Conservation (phyloP, 208 protist species). For the Trypanosoma brucei region DNA sequence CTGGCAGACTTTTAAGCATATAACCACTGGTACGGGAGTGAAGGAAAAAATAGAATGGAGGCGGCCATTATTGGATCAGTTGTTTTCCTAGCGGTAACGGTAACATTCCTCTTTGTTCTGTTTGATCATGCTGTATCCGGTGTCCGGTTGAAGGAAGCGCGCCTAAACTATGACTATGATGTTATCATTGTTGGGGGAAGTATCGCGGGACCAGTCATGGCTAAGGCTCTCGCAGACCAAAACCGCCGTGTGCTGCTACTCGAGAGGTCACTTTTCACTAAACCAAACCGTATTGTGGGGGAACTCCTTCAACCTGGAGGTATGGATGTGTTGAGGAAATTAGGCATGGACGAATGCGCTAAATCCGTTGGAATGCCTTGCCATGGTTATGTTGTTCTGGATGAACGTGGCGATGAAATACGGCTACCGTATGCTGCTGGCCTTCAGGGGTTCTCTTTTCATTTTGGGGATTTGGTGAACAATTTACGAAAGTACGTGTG, state of each 20-base stretch:
- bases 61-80: no score
- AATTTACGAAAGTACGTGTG: slow-evolving; percentile 76
- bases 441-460: slow-evolving; percentile 74
- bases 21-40: background rate
- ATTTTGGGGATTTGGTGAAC: slow-evolving; percentile 93
- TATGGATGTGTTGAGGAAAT: slow-evolving; percentile 65
- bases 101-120: slow-evolving; percentile 37
- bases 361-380: slow-evolving; percentile 77
- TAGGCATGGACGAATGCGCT: slow-evolving; percentile 89
- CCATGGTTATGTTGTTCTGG: slow-evolving; percentile 87
- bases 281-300: slow-evolving; percentile 93
- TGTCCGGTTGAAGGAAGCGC: slow-evolving; percentile 31
- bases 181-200: slow-evolving; percentile 90
- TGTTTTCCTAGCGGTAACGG: slow-evolving; percentile 23
- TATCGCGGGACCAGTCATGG: slow-evolving; percentile 86
- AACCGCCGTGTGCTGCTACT: slow-evolving; percentile 85
- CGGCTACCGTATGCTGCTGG: slow-evolving; percentile 71
- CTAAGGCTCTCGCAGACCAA: slow-evolving; percentile 81
- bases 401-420: slow-evolving; percentile 50
- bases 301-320: slow-evolving; percentile 95
- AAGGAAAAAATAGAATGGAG: no score
- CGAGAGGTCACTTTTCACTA: slow-evolving; percentile 85
- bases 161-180: slow-evolving; percentile 85
- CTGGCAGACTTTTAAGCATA: background rate
- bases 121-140: slow-evolving; percentile 54